Evolutionary conservation across 2,329 filamentous ascomycete species (phyloP), one percentile per base, ranked within the genome.

Genomic region (Epichloe sylvatica): DNA sequence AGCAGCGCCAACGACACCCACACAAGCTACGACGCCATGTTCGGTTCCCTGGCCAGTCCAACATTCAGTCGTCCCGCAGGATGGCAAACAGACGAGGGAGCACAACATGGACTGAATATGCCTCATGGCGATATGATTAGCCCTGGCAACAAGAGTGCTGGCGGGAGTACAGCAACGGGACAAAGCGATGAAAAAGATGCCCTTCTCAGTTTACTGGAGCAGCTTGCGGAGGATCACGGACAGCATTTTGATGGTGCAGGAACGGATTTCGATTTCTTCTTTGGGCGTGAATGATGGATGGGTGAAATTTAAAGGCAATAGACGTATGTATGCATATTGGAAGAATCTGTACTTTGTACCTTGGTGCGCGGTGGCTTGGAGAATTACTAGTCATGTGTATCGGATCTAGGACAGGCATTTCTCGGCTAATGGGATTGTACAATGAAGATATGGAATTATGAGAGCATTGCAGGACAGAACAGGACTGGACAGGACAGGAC

Each of bases 251-350:
- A 73, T 40, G 84, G 82, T 0, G 77, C 81, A 9, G 83, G 83
- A 12, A 83, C 76, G 55, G 86, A 91, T 60, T 68, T 92, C 58
- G 86, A 91, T 62, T 90, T 87, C 66, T 90, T 90, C 60, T 67
- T 90, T 30, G 33, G 44, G 23, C 39, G 42, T n/a, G 25, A 21
- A 17, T 44, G 21, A 43, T 30, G 25, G 25, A 30, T 9, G 25
- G 25, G 3, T 30, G 25, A 30, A 30, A 30, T 11, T 4, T 9
- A 30, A 30, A 11, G 11, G 25, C 8, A 30, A 30, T 9, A 30
- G 9, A 30, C 25, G 8, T 30, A 30, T 11, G 9, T 30, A 4
- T 30, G 25, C 9, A 30, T 30, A 30, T 30, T 30, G 1, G 8
- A 30, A 30, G 25, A 30, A 30, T 30, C 8, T 30, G 25, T 30